These are phyloP conservation scores for Parietaria judaica DNA, from an alignment of 306 rosid genomes.

Conservation along the genomic window DNA sequence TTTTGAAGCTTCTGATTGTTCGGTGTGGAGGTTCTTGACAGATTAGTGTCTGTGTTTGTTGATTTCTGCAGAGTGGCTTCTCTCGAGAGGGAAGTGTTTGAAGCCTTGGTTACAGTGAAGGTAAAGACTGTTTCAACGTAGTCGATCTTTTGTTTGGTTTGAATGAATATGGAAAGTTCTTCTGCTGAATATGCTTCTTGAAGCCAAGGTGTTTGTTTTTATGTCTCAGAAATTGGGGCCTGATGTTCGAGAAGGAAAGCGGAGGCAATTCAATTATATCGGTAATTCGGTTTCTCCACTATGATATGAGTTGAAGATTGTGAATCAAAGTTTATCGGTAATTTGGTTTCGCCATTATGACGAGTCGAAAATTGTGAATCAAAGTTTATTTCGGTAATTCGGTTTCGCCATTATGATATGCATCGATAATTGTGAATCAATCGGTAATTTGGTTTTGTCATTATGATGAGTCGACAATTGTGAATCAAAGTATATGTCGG, in stretches of 20 bases:
- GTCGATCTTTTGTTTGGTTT: conserved; percentile 21
- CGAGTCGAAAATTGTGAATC: too few species aligned
- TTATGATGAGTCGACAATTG: too few species aligned
- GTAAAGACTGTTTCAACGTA: conserved; percentile 22
- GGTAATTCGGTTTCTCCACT: conserved; percentile 33
- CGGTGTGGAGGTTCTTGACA: background rate
- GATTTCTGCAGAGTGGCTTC: conserved; percentile 44
- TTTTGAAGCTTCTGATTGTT: background rate
- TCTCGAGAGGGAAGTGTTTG: conserved; percentile 46
- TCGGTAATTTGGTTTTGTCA: too few species aligned
- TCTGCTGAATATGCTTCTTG: conserved; percentile 21
- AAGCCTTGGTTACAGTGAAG: conserved; percentile 70
- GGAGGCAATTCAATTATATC: conserved; percentile 85
- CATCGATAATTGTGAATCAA: too few species aligned
- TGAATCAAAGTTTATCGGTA: too few species aligned
- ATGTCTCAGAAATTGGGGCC: conserved; percentile 64
- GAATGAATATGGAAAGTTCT: background rate
- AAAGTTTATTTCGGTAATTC: too few species aligned
- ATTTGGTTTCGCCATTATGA: too few species aligned
- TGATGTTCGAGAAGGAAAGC: conserved; percentile 89
- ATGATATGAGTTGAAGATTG: background rate
- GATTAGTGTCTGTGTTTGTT: background rate
- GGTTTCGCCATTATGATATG: too few species aligned
- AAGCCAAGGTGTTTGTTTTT: conserved; percentile 51
- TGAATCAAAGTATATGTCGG: too few species aligned